Evolutionary conservation across 768 basidiomycete genomes (phyloP), one percentile per base, ranked within the genome.

Genomic region (Panaeolus papilionaceus): DNA sequence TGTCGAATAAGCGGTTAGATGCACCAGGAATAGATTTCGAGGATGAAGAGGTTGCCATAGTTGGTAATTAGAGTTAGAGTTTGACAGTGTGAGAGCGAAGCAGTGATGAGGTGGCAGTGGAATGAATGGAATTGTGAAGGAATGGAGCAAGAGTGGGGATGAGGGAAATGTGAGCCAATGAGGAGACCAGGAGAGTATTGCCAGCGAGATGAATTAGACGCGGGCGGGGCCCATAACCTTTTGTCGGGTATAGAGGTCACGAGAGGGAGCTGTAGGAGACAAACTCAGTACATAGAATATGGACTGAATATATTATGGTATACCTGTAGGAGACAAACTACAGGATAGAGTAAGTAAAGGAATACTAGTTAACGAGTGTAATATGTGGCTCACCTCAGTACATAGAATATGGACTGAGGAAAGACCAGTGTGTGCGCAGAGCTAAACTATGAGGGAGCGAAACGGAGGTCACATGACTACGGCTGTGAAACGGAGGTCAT

Each of bases 291-390:
- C 45, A 16, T 45, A 3, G 4, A 14, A 45, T 16, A n/a, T 16
- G 45, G 45, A 45, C 45, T n/a, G n/a, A n/a, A n/a, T n/a, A n/a
- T n/a, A n/a, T n/a, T n/a, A n/a, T n/a, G n/a, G n/a, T n/a, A n/a
- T n/a, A n/a, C n/a, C n/a, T n/a, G n/a, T n/a, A n/a, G 7, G n/a
- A n/a, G 18, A 45, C 14, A 16, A 18, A 42, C 40, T 42, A 42
- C 11, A 42, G 16, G n/a, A 7, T 42, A 42, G 11, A 3, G 40
- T 42, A 42, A 42, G 40, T 42, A 42, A 33, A n/a, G n/a, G 4
- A 42, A 42, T 16, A 42, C 16, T 11, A 62, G 58, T 28, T 47
- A 42, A 70, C 68, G 14, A 62, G 64, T 49, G 28, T 2, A 33
- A 33, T 33, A 63, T 10, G 40, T 42, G 8, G 40, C 40, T 42